Evolutionary conservation across 805 yeast genomes (phyloP).

Genomic region (Limtongia smithiae): DNA sequence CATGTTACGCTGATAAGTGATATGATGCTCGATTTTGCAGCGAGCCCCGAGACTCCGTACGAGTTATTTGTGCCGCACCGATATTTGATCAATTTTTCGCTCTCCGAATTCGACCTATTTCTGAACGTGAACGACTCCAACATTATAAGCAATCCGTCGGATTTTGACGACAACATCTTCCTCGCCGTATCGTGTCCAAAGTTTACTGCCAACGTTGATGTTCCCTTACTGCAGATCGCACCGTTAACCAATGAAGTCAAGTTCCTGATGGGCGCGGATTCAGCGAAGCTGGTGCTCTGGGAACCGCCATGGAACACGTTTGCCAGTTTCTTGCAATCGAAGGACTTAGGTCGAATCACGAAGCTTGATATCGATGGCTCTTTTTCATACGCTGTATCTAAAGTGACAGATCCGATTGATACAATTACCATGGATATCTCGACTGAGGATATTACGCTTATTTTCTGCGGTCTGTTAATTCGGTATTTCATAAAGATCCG

Average conservation of each 20-base stretch:
- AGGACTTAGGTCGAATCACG: constrained; percentile 63
- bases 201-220: constrained; percentile 44
- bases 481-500: constrained; percentile 70
- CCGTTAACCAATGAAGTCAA: constrained; percentile 31
- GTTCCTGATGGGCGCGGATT: constrained; percentile 38
- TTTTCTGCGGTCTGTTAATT: constrained; percentile 74
- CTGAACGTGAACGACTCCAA: constrained; percentile 84
- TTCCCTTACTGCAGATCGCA: constrained; percentile 53
- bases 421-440: constrained; percentile 60
- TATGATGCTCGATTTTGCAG: constrained; percentile 66
- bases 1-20: constrained; percentile 75
- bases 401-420: constrained; percentile 68
- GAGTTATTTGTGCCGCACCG: constrained; percentile 71
- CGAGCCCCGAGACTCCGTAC: constrained; percentile 63
- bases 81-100: constrained; percentile 59
- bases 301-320: constrained; percentile 93
- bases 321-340: constrained; percentile 61
- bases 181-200: constrained; percentile 66
- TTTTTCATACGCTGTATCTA: constrained; percentile 55
- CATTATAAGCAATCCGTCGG: constrained; percentile 84
- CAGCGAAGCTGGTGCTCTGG: constrained; percentile 57
- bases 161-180: constrained; percentile 73
- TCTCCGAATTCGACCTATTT: constrained; percentile 55
- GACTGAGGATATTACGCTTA: constrained; percentile 64
- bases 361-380: constrained; percentile 62